These are phyloP conservation scores for Allium cepa DNA, from an alignment of 106 monocot genomes.

Conservation along the genomic window DNA sequence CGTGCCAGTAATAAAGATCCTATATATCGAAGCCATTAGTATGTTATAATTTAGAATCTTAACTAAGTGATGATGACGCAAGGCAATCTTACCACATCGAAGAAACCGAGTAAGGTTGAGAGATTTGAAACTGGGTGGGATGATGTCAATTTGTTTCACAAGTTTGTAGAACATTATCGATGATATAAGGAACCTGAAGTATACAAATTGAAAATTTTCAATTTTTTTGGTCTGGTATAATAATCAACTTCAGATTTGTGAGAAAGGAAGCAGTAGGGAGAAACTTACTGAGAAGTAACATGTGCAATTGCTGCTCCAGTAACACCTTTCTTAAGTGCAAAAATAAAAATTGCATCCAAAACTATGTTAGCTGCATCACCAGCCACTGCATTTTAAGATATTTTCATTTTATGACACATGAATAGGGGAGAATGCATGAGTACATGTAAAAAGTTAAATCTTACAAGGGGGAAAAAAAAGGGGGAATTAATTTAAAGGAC, in stretches of 20 bases:
- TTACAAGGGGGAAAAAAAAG: too few species aligned
- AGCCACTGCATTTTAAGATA: conserved; percentile 29
- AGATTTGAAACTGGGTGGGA: conserved; percentile 62
- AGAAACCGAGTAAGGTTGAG: conserved; percentile 57
- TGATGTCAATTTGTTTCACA: conserved; percentile 38
- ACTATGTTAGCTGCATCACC: conserved; percentile 82
- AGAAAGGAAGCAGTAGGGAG: neutral
- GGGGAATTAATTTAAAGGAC: too few species aligned
- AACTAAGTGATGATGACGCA: neutral
- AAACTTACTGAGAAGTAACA: conserved; percentile 86
- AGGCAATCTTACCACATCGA: conserved; percentile 17
- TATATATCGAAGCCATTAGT: conserved; percentile 6
- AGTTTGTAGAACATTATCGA: conserved; percentile 53
- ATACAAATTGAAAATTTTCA: neutral
- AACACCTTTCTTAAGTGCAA: conserved; percentile 62
- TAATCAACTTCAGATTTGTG: neutral
- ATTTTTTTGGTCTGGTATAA: neutral
- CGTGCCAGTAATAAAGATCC: conserved; percentile 77
- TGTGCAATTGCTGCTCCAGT: conserved; percentile 88
- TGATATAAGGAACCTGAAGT: conserved; percentile 53
- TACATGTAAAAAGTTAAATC: too few species aligned
- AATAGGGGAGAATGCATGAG: too few species aligned
- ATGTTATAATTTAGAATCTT: neutral
- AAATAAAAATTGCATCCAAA: conserved; percentile 83
- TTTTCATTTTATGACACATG: too few species aligned